Evolutionary conservation across 2,329 filamentous ascomycete genomes (phyloP), one percentile per base, ranked within the genome.

Genomic region (Periconia sp.): DNA sequence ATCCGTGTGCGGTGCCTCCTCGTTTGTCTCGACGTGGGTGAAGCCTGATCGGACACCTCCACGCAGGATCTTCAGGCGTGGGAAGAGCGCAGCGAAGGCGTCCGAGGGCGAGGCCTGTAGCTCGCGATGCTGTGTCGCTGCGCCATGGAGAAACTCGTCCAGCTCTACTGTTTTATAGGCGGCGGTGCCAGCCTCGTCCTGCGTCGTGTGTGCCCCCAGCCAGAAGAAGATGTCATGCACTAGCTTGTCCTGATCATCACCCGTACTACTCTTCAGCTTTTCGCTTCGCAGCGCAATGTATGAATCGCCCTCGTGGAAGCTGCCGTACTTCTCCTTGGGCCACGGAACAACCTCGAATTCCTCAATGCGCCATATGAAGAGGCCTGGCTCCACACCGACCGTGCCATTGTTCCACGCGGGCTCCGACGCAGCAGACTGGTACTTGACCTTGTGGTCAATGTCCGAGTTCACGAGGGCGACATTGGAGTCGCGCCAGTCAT

Each of bases 151-250:
- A 57, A 85, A 86, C 66, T 87, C 84, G 55, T 87, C 85, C 12
- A 88, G 73, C 66, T 87, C 85, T 17, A 86, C 83, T 0, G 84
- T 85, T 73, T 87, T 88, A 71, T 88, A 86, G 2, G 85, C 84
- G 0, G 85, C 85, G 0, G 80, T 83, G 12, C 84, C 85, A 2
- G 84, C 83, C 69, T 88, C 85, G 51, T 87, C 85, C 69, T 86
- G 83, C 2, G 81, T 78, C 0, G 84, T 87, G 58, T 85, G 79
- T 37, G 68, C 73, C 4, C 85, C 85, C 1, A 87, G 76, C 84
- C 84, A 88, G 71, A 87, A 87, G 74, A 84, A 87, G 57, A 87
- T 78, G 36, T 87, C 83, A 55, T 87, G 84, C 29, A 57, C 44
- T 12, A 63, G 23, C 12, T 55, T 57, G 4, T 49, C 41, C 21